Evolutionary conservation across 2,329 filamentous ascomycete species (phyloP).

Genomic region (Alternaria brassicicola): DNA sequence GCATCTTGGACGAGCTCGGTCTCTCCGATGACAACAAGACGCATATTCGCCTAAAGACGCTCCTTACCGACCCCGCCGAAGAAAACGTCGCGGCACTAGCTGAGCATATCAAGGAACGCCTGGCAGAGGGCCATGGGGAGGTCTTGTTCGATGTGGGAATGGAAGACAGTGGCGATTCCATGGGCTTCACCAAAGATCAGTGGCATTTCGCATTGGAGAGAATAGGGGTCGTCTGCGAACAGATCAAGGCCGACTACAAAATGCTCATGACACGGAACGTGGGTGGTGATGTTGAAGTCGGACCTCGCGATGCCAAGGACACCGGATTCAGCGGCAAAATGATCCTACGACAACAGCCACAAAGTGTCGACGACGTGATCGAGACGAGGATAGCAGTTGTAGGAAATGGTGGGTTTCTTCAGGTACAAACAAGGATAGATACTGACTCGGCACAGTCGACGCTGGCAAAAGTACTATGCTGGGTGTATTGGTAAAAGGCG

Average conservation of each 20-base stretch:
- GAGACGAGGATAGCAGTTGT: slow-evolving; percentile 97
- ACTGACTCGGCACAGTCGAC: slow-evolving; percentile 66
- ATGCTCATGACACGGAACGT: slow-evolving; percentile 90
- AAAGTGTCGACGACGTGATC: slow-evolving; percentile 82
- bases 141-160: slow-evolving; percentile 89
- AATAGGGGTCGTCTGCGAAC: slow-evolving; percentile 68
- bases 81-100: slow-evolving; percentile 68
- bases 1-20: slow-evolving; percentile 81
- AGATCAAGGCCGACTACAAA: slow-evolving; percentile 74
- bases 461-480: slow-evolving; percentile 97
- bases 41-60: slow-evolving; percentile 71
- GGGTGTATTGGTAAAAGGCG: slow-evolving; percentile 93
- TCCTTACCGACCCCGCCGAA: slow-evolving; percentile 67
- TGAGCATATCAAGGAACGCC: slow-evolving; percentile 67
- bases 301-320: slow-evolving; percentile 68
- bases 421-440: background rate
- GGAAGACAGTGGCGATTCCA: slow-evolving; percentile 86
- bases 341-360: slow-evolving; percentile 76
- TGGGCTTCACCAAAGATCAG: slow-evolving; percentile 74
- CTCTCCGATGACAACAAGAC: slow-evolving; percentile 72
- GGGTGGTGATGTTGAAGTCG: slow-evolving; percentile 74
- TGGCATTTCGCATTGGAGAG: slow-evolving; percentile 76
- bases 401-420: slow-evolving; percentile 73
- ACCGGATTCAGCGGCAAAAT: slow-evolving; percentile 83
- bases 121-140: slow-evolving; percentile 83